phyloP scores from a whole-genome alignment of 2,329 filamentous ascomycete species.

The Aspergillus texensis region DNA sequence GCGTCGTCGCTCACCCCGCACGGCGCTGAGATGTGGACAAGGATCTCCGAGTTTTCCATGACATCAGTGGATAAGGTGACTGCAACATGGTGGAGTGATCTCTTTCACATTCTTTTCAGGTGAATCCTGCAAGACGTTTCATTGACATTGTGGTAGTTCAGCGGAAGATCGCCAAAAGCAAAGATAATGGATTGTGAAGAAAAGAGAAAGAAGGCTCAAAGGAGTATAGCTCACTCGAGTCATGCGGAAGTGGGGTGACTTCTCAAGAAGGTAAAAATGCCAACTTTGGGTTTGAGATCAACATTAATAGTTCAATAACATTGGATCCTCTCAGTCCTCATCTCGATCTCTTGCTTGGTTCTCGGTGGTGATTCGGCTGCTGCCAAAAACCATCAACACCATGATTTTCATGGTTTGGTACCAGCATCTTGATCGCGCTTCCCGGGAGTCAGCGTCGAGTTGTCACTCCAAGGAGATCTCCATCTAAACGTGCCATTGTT shows the following conservation, averaged over 20 bases:
- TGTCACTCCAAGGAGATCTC: background rate
- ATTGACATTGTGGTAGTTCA: background rate
- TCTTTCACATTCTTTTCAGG: background rate
- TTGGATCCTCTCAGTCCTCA: background rate
- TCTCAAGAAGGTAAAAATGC: background rate
- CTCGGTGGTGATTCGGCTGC: background rate
- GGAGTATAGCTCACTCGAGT: conserved; percentile 1
- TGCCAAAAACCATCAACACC: background rate
- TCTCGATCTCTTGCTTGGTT: background rate
- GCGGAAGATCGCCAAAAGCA: background rate
- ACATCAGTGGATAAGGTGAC: conserved; percentile 1
- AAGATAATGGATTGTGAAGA: background rate
- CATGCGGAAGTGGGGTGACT: conserved; percentile 9
- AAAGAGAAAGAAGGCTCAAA: background rate
- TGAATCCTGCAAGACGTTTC: background rate
- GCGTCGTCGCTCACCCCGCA: conserved; percentile 41
- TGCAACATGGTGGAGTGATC: conserved; percentile 7
- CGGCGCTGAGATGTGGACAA: conserved; percentile 46
- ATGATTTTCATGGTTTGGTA: background rate
- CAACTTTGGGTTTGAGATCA: conserved; percentile 8
- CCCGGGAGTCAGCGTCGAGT: background rate
- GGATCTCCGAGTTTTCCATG: conserved; percentile 38
- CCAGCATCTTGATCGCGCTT: background rate
- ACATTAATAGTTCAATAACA: background rate
- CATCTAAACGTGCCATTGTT: background rate